These are phyloP conservation scores for Arthroderma uncinatum DNA, from an alignment of 2,329 filamentous ascomycete species.

Conservation along the genomic window DNA sequence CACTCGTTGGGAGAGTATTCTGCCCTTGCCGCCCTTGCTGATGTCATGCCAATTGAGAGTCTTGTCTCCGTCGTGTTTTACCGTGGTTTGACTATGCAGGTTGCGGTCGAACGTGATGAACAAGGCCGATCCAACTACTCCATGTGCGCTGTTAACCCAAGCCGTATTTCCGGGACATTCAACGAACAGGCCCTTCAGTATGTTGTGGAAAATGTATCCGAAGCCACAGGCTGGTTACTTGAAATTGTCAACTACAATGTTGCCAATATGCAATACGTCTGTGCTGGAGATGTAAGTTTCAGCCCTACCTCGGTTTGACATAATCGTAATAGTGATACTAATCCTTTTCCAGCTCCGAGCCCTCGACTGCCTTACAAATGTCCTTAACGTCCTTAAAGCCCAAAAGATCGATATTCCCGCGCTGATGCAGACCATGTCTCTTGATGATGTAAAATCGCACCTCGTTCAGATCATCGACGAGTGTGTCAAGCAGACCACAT, in stretches of 20 bases:
- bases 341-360: conserved; percentile 42
- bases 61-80: conserved; percentile 98
- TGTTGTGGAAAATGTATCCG: conserved; percentile 87
- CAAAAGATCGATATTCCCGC: conserved; percentile 96
- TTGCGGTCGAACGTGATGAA: conserved; percentile 92
- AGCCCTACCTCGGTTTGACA: not conserved
- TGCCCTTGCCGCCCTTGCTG: conserved; percentile 84
- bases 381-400: conserved; percentile 89
- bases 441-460: conserved; percentile 85
- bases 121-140: conserved; percentile 92
- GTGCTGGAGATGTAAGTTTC: conserved; percentile 48
- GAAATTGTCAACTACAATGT: conserved; percentile 97
- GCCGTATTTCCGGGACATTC: conserved; percentile 96
- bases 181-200: conserved; percentile 96
- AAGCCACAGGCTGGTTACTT: conserved; percentile 86
- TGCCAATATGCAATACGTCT: conserved; percentile 59
- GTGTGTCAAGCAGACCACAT: conserved; percentile 73
- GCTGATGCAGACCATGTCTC: conserved; percentile 71
- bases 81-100: conserved; percentile 97
- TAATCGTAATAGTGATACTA: conserved; percentile 7
- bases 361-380: conserved; percentile 57
- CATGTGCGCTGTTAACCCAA: conserved; percentile 98
- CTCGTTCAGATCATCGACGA: conserved; percentile 83
- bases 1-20: conserved; percentile 98
- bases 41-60: conserved; percentile 99